Conservation (phyloP, 2,329 filamentous ascomycete genomes). For the Trematosphaeria pertusa region DNA sequence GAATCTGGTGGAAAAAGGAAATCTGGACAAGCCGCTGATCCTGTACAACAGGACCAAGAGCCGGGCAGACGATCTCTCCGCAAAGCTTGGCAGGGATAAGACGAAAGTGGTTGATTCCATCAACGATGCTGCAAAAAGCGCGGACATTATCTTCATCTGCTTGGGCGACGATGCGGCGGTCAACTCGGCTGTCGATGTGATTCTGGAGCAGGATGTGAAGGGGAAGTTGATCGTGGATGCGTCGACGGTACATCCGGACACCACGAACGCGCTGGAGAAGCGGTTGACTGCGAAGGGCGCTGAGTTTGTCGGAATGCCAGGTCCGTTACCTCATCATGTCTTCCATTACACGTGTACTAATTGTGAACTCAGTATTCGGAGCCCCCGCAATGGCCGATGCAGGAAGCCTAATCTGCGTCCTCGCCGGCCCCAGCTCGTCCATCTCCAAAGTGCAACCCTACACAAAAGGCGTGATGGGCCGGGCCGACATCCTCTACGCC, state of each 20-base stretch:
- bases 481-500: conserved; percentile 72
- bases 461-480: conserved; percentile 74
- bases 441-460: conserved; percentile 73
- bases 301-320: conserved; percentile 75
- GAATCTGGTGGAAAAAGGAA: conserved; percentile 81
- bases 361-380: conserved; percentile 65
- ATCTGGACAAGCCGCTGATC: conserved; percentile 73
- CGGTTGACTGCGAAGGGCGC: conserved; percentile 66
- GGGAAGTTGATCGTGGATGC: conserved; percentile 86
- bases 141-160: conserved; percentile 84
- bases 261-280: conserved; percentile 70
- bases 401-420: conserved; percentile 75
- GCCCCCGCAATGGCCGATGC: conserved; percentile 73
- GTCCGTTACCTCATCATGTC: conserved; percentile 31
- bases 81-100: conserved; percentile 66
- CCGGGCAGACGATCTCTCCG: conserved; percentile 69
- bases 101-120: conserved; percentile 70
- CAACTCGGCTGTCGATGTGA: conserved; percentile 64
- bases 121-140: conserved; percentile 67
- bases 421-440: conserved; percentile 68
- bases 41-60: conserved; percentile 80
- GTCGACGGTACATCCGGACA: conserved; percentile 86
- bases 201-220: conserved; percentile 63
- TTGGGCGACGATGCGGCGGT: conserved; percentile 80
- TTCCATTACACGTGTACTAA: conserved; percentile 31